Percentiles rank a stretch among this genome's conserved stretches.
phyloP scores from a whole-genome alignment of 495 filamentous ascomycete genomes.

The Xylaria grammica region DNA sequence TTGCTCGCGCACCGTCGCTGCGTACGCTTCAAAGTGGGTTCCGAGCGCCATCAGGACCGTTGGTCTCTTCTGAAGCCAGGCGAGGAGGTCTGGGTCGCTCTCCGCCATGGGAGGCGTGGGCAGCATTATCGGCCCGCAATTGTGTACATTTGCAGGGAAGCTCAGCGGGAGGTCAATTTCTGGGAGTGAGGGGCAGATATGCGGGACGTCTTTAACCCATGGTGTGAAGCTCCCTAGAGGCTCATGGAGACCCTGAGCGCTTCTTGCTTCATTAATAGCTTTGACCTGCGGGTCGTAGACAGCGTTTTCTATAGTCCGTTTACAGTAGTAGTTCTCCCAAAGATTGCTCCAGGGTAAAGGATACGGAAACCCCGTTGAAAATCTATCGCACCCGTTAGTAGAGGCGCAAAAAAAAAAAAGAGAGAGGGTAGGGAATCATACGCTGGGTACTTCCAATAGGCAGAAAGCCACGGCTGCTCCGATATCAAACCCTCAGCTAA shows the following conservation, averaged over 20 bases:
- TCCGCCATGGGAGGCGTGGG: constrained; percentile 38
- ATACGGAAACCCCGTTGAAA: neutral
- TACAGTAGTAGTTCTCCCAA: neutral
- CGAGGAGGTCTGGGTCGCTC: constrained; percentile 37
- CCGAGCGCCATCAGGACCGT: constrained; percentile 52
- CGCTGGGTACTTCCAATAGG: constrained; percentile 7
- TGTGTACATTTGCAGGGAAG: constrained; percentile 50
- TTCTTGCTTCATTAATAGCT: neutral
- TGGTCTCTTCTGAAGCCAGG: constrained; percentile 40
- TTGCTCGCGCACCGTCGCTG: constrained; percentile 34
- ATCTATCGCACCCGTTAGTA: neutral
- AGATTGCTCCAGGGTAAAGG: neutral
- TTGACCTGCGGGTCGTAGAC: neutral
- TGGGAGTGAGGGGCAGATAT: constrained; percentile 2
- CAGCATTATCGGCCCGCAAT: constrained; percentile 58
- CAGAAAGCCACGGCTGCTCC: neutral
- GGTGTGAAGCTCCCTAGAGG: constrained; percentile 1
- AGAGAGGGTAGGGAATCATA: neutral
- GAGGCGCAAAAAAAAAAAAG: no score
- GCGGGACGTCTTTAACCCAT: constrained; percentile 2
- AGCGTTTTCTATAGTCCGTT: neutral
- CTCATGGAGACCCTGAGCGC: neutral
- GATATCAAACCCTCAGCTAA: neutral
- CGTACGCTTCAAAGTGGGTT: constrained; percentile 32
- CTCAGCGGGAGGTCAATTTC: constrained; percentile 40